Conservation (phyloP, 1,139 yeast species). For the Yamadazyma spencermartinsiae region DNA sequence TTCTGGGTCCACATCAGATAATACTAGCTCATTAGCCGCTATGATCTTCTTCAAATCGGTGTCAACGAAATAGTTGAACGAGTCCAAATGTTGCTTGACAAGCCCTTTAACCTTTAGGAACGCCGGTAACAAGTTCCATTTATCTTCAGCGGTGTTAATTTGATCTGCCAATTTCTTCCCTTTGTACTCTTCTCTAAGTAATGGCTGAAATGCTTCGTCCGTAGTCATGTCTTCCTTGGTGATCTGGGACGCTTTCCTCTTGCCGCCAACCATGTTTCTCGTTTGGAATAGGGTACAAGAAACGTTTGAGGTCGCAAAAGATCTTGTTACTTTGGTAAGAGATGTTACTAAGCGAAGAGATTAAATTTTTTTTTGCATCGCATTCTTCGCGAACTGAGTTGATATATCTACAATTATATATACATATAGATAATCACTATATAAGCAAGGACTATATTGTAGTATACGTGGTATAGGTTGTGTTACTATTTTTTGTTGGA, state of each 20-base stretch:
- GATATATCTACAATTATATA: no score
- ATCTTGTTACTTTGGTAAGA: no score
- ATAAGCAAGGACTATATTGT: no score
- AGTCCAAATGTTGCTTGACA: constrained; percentile 95
- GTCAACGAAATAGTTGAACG: constrained; percentile 94
- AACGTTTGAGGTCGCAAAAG: no score
- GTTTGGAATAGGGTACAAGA: no score
- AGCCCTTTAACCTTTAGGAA: constrained; percentile 92
- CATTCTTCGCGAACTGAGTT: no score
- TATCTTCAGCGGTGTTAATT: constrained; percentile 86
- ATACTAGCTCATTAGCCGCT: constrained; percentile 81
- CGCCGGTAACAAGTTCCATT: constrained; percentile 96
- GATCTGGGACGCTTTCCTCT: constrained; percentile 17
- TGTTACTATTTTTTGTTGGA: no score
- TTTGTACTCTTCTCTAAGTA: constrained; percentile 76
- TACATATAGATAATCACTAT: no score
- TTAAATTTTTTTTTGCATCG: no score
- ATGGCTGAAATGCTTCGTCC: constrained; percentile 67
- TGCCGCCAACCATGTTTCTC: constrained; percentile 11
- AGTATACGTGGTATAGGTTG: no score
- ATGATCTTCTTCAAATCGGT: constrained; percentile 90
- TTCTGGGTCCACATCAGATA: constrained; percentile 96
- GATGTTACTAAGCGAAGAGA: no score
- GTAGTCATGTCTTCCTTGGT: constrained; percentile 12
- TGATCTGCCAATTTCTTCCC: constrained; percentile 88